Evolutionary conservation across 208 protist species (phyloP).

Genomic region (Trypanosoma cruzi): DNA sequence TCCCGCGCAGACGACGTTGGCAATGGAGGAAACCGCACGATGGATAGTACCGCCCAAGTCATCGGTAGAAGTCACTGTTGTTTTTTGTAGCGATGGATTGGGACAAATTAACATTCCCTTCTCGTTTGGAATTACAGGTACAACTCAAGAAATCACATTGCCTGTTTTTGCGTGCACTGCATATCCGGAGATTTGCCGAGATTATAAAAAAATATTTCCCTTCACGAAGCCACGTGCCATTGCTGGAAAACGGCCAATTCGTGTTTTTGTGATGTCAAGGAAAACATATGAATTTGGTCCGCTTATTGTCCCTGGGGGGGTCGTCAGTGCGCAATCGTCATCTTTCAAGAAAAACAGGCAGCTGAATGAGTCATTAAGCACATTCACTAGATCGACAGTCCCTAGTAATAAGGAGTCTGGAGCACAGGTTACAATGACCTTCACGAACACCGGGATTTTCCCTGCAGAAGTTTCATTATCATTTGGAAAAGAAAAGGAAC

Average conservation of each 20-base stretch:
- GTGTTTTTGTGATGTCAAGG: constrained; percentile 68
- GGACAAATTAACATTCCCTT: constrained; percentile 40
- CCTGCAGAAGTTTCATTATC: constrained; percentile 68
- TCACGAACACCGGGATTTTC: constrained; percentile 91
- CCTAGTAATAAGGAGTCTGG: constrained; percentile 1
- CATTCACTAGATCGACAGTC: neutral
- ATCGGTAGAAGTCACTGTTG: constrained; percentile 62
- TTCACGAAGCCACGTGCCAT: constrained; percentile 35
- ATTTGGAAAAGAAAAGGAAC: constrained; percentile 87
- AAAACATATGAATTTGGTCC: constrained; percentile 95
- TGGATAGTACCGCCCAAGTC: constrained; percentile 83
- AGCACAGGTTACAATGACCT: constrained; percentile 66
- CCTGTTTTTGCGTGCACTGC: constrained; percentile 45
- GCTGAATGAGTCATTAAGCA: neutral
- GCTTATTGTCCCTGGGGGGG: constrained; percentile 73
- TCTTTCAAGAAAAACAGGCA: neutral
- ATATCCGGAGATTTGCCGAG: constrained; percentile 88
- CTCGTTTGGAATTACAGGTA: constrained; percentile 86
- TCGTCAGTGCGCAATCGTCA: neutral
- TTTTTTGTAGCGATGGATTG: constrained; percentile 78
- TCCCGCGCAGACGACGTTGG: constrained; percentile 24
- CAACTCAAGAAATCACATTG: constrained; percentile 61
- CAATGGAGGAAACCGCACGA: constrained; percentile 71
- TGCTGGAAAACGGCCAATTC: constrained; percentile 37
- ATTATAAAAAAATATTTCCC: constrained; percentile 88